A percentile compares a stretch with the other conserved stretches of the same genome.
These are phyloP conservation scores for Hemileccinum impolitum DNA, from an alignment of 768 basidiomycete species.

Conservation along the genomic window DNA sequence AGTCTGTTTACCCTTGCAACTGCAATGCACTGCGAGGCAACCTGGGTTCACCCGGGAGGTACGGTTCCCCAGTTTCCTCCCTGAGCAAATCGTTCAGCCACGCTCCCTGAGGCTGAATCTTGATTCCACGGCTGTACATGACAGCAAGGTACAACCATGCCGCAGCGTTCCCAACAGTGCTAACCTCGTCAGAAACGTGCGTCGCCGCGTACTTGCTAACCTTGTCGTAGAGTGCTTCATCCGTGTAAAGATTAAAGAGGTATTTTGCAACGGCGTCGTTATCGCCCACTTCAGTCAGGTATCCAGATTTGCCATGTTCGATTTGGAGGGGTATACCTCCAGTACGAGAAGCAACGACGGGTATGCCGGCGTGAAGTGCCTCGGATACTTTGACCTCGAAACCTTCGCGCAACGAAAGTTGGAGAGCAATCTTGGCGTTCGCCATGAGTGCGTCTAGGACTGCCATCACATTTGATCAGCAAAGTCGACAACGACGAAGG, in stretches of 20 bases:
- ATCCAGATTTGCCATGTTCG: conserved; percentile 84
- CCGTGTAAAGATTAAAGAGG: conserved; percentile 74
- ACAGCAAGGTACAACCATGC: conserved; percentile 70
- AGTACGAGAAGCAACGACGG: conserved; percentile 78
- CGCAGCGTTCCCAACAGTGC: conserved; percentile 77
- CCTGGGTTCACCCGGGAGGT: conserved; percentile 63
- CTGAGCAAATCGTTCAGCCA: conserved; percentile 84
- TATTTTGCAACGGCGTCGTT: conserved; percentile 71
- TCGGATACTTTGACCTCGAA: conserved; percentile 98
- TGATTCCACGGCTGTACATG: conserved; percentile 73
- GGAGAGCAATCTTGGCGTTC: conserved; percentile 85
- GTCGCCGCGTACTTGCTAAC: conserved; percentile 68
- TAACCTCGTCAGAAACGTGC: conserved; percentile 81
- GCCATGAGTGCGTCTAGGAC: conserved; percentile 88
- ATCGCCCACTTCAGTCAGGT: conserved; percentile 74
- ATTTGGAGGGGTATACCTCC: conserved; percentile 95
- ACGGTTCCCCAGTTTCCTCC: conserved; percentile 70
- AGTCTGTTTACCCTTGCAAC: conserved; percentile 36
- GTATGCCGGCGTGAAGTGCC: conserved; percentile 87
- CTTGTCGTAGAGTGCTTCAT: conserved; percentile 59
- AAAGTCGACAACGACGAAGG: neutral
- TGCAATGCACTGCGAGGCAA: conserved; percentile 62
- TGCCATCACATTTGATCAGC: conserved; percentile 24
- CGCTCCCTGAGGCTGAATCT: conserved; percentile 75
- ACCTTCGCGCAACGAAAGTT: conserved; percentile 91